Percentiles rank a stretch among this genome's conserved stretches.
phyloP scores from a whole-genome alignment of 2,329 filamentous ascomycete species.

The Penicillium sp. region DNA sequence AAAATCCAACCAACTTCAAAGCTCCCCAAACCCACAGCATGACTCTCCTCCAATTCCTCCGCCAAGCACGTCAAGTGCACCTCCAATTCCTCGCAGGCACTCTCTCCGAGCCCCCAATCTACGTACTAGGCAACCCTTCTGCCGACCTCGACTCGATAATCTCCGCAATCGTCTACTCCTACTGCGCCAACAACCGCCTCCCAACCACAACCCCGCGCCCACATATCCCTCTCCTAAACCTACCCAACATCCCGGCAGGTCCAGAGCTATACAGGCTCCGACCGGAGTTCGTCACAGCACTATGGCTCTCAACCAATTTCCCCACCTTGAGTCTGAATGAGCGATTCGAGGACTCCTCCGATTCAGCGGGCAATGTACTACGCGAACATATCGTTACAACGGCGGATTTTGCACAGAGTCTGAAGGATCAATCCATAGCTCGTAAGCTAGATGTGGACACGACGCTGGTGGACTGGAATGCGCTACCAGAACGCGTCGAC shows the following conservation, averaged over 20 bases:
- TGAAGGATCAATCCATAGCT: constrained; percentile 11
- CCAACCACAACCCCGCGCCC: constrained; percentile 39
- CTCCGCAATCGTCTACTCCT: constrained; percentile 61
- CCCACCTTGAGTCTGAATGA: constrained; percentile 17
- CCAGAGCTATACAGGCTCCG: constrained; percentile 54
- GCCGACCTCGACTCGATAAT: constrained; percentile 64
- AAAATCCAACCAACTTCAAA: not conserved
- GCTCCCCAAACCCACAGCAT: constrained; percentile 6
- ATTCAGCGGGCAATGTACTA: constrained; percentile 27
- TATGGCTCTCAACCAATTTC: constrained; percentile 49
- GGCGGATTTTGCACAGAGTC: constrained; percentile 34
- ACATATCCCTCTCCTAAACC: constrained; percentile 60
- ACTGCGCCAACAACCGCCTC: constrained; percentile 51
- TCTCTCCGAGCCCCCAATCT: constrained; percentile 31
- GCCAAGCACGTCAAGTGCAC: constrained; percentile 32
- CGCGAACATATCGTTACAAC: constrained; percentile 42
- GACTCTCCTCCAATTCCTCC: constrained; percentile 40
- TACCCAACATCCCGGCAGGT: constrained; percentile 47
- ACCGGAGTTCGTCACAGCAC: constrained; percentile 59
- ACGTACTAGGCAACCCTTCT: constrained; percentile 48
- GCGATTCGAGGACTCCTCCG: constrained; percentile 24
- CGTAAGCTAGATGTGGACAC: constrained; percentile 22
- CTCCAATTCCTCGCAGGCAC: constrained; percentile 26
- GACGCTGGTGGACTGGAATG: constrained; percentile 50
- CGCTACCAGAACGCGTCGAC: constrained; percentile 43